These are phyloP conservation scores for Podaxis sp. DNA, from an alignment of 768 basidiomycete species.

Conservation along the genomic window DNA sequence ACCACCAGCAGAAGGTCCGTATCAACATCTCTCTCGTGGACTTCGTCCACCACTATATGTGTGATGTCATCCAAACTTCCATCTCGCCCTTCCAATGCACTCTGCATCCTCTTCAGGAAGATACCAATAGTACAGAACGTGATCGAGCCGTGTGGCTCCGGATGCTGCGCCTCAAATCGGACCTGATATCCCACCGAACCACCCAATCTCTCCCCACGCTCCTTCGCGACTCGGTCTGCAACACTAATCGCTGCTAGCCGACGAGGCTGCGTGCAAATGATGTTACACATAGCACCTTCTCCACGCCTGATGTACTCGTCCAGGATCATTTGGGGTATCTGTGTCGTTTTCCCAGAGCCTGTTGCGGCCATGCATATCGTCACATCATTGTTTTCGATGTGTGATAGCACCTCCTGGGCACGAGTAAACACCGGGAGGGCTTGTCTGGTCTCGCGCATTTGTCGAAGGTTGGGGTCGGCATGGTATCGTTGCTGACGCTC, in stretches of 20 bases:
- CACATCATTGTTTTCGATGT: conserved; percentile 77
- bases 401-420: conserved; percentile 62
- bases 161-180: conserved; percentile 81
- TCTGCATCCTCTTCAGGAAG: conserved; percentile 84
- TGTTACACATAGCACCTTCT: conserved; percentile 83
- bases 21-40: conserved; percentile 93
- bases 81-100: conserved; percentile 52
- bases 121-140: conserved; percentile 94
- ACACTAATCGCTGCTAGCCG: conserved; percentile 91
- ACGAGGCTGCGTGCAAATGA: conserved; percentile 92
- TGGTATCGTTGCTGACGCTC: conserved; percentile 60
- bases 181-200: conserved; percentile 86
- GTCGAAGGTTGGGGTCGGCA: conserved; percentile 53
- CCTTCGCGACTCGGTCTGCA: conserved; percentile 87
- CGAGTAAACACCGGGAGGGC: conserved; percentile 76
- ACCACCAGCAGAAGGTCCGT: conserved; percentile 89
- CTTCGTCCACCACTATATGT: conserved; percentile 93
- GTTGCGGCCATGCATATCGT: conserved; percentile 89
- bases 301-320: conserved; percentile 78
- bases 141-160: conserved; percentile 79
- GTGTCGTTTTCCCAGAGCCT: conserved; percentile 93
- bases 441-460: conserved; percentile 66
- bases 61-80: conserved; percentile 71
- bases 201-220: conserved; percentile 76
- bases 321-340: conserved; percentile 89